A percentile compares a stretch with the other conserved stretches of the same genome.
Conservation (phyloP, 306 rosid genomes). For the Datisca glomerata region DNA sequence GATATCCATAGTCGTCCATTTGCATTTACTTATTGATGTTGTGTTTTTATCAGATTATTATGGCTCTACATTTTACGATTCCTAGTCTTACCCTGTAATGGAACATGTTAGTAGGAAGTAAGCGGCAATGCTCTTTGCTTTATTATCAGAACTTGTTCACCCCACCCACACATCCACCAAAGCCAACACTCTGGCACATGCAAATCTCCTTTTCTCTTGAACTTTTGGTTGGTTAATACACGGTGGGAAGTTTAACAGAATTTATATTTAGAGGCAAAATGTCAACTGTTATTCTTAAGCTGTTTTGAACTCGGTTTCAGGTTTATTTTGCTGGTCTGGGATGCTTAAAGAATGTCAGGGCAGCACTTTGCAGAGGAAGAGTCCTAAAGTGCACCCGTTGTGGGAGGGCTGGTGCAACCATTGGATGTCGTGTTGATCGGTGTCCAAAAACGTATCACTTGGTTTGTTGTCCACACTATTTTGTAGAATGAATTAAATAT, state of each 20-base stretch:
- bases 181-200: too few species aligned
- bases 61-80: conserved; percentile 10
- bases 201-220: background rate
- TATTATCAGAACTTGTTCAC: background rate
- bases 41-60: conserved; percentile 9
- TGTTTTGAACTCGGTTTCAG: conserved; percentile 34
- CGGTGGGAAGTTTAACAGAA: too few species aligned
- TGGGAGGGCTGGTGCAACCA: conserved; percentile 94
- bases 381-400: conserved; percentile 95
- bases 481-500: background rate
- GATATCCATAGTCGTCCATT: too few species aligned
- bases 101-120: conserved; percentile 13
- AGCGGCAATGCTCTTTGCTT: conserved; percentile 8
- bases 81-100: conserved; percentile 14
- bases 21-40: conserved; percentile 6
- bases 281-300: background rate
- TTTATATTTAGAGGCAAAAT: background rate
- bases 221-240: background rate
- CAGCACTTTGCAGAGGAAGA: conserved; percentile 93
- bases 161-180: background rate
- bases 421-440: conserved; percentile 97
- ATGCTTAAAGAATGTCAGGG: conserved; percentile 89
- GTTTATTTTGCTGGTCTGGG: conserved; percentile 99
- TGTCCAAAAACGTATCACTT: conserved; percentile 95
- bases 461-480: conserved; percentile 39